phyloP scores from a whole-genome alignment of 805 yeast genomes.

The Yamadazyma akitaensis region DNA sequence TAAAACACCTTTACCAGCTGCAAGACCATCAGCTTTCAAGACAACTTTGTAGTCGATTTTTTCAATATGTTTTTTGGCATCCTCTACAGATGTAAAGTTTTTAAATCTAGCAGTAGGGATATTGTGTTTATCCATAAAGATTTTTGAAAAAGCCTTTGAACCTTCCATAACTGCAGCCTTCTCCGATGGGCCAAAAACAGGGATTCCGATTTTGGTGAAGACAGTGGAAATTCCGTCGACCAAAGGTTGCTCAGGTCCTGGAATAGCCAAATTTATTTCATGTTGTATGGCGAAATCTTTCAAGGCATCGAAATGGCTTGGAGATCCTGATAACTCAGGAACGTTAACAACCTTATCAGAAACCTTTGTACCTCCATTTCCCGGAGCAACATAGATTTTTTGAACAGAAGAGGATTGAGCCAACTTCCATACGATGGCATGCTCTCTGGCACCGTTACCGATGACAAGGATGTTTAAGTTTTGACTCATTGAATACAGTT shows the following conservation, averaged over 20 bases:
- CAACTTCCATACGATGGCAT: conserved; percentile 91
- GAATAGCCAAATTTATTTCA: conserved; percentile 70
- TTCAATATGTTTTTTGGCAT: conserved; percentile 69
- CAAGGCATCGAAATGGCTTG: conserved; percentile 64
- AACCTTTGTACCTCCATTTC: conserved; percentile 86
- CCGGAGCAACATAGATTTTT: conserved; percentile 88
- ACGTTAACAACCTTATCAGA: conserved; percentile 63
- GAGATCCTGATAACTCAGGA: conserved; percentile 56
- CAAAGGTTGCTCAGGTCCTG: conserved; percentile 99
- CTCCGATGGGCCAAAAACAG: conserved; percentile 94
- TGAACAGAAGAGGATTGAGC: conserved; percentile 71
- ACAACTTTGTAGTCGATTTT: conserved; percentile 73
- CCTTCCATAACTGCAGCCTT: conserved; percentile 95
- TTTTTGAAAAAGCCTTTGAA: conserved; percentile 90
- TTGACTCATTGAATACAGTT: background rate
- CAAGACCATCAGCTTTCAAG: conserved; percentile 95
- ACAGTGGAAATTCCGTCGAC: conserved; percentile 84
- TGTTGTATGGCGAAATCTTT: conserved; percentile 72
- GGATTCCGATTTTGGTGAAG: conserved; percentile 81
- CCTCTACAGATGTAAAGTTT: conserved; percentile 73
- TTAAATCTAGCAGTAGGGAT: conserved; percentile 94
- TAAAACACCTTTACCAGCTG: conserved; percentile 98
- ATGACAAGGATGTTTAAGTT: conserved; percentile 66
- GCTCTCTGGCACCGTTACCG: conserved; percentile 99
- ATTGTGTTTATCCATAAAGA: conserved; percentile 85